Percentiles rank a stretch among this genome's conserved stretches.
Conservation (phyloP, 2,329 filamentous ascomycete species). For the Fonsecaea erecta region DNA sequence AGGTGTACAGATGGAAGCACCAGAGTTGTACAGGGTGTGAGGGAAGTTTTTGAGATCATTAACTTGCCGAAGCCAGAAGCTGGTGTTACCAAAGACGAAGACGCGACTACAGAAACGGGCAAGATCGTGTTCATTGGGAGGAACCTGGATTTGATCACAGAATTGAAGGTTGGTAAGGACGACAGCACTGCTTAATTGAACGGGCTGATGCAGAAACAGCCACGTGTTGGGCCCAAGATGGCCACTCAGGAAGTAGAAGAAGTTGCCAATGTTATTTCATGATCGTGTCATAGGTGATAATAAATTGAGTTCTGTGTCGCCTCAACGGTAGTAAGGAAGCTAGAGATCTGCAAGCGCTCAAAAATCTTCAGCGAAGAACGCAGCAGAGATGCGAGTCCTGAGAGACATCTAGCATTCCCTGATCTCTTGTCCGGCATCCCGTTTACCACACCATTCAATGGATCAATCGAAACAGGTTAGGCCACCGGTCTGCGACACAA, state of each 20-base stretch:
- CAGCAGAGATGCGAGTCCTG: background rate
- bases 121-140: conserved; percentile 56
- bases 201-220: background rate
- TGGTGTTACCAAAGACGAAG: conserved; percentile 22
- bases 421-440: background rate
- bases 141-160: conserved; percentile 43
- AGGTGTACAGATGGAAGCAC: conserved; percentile 59
- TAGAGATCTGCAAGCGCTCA: background rate
- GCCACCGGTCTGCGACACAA: background rate
- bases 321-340: conserved; percentile 2
- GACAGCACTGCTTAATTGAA: background rate
- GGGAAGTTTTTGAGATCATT: conserved; percentile 90
- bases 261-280: conserved; percentile 4
- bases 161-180: background rate
- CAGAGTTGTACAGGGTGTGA: conserved; percentile 86
- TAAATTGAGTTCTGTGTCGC: conserved; percentile 19
- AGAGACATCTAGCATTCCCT: background rate
- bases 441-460: background rate
- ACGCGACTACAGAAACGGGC: conserved; percentile 26
- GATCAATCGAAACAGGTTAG: background rate
- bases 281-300: conserved; percentile 3
- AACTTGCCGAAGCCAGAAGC: conserved; percentile 53
- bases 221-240: background rate
- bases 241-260: background rate
- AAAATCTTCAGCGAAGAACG: background rate